phyloP scores from a whole-genome alignment of 1,284 basidiomycete species.

The Sporisorium sorghi region DNA sequence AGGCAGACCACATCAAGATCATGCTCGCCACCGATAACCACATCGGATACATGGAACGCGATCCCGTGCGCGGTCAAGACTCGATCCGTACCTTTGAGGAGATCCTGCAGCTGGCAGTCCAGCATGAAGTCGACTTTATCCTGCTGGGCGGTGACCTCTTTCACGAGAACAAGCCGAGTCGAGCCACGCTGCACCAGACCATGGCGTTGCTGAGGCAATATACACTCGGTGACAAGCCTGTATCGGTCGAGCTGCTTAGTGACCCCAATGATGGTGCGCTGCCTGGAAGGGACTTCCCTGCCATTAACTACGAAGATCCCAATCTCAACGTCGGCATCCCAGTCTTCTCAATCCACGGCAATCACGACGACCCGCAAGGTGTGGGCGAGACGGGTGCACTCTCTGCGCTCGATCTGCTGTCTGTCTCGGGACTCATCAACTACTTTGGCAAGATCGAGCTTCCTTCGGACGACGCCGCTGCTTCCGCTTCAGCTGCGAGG shows the following conservation, averaged over 20 bases:
- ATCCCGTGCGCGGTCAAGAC: constrained; percentile 93
- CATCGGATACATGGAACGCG: constrained; percentile 93
- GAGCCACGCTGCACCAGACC: constrained; percentile 80
- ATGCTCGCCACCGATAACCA: constrained; percentile 67
- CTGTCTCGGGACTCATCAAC: constrained; percentile 91
- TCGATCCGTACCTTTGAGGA: constrained; percentile 95
- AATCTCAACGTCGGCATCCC: constrained; percentile 95
- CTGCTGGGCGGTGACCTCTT: constrained; percentile 95
- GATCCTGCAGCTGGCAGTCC: constrained; percentile 88
- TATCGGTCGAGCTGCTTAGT: constrained; percentile 88
- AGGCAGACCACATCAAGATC: constrained; percentile 55
- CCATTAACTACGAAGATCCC: constrained; percentile 95
- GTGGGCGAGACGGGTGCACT: constrained; percentile 87
- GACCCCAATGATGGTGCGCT: constrained; percentile 82
- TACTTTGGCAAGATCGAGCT: constrained; percentile 90
- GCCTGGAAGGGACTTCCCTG: constrained; percentile 76
- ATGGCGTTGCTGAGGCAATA: constrained; percentile 89
- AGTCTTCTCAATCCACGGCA: constrained; percentile 98
- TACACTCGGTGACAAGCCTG: constrained; percentile 86
- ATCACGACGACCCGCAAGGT: constrained; percentile 98
- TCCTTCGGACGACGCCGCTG: constrained; percentile 54
- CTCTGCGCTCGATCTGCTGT: constrained; percentile 92
- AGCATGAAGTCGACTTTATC: constrained; percentile 74
- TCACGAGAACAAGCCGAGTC: constrained; percentile 94
- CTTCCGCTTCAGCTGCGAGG: constrained; percentile 18